Evolutionary conservation across 495 filamentous ascomycete species (phyloP).

Genomic region (Talaromyces proteolyticus): DNA sequence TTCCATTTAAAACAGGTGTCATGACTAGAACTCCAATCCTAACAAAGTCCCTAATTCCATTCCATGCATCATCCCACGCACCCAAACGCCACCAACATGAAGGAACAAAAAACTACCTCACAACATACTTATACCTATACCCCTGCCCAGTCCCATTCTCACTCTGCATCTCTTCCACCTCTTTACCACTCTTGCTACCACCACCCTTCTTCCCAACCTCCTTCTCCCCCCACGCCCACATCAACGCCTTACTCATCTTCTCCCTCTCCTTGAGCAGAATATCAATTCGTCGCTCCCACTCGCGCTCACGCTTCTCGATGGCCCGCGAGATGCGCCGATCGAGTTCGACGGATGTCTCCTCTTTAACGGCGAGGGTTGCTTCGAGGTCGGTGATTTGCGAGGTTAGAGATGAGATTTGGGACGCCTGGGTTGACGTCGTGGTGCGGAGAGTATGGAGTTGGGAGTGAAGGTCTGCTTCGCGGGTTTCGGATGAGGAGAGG

Average conservation of each 20-base stretch:
- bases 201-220: slow-evolving; percentile 23
- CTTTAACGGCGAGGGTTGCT: slow-evolving; percentile 30
- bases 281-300: slow-evolving; percentile 45
- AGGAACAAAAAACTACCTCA: too few species aligned
- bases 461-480: slow-evolving; percentile 34
- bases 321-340: slow-evolving; percentile 37
- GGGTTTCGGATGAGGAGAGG: slow-evolving; percentile 33
- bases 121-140: slow-evolving; percentile 41
- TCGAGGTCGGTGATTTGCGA: slow-evolving; percentile 27
- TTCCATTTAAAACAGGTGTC: too few species aligned
- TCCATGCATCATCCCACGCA: too few species aligned
- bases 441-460: slow-evolving; percentile 26
- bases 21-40: too few species aligned
- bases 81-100: too few species aligned
- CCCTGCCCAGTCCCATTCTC: slow-evolving; percentile 26
- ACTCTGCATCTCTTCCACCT: slow-evolving; percentile 17
- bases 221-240: slow-evolving; percentile 45
- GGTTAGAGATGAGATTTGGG: slow-evolving; percentile 23
- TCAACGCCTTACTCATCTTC: slow-evolving; percentile 44
- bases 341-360: slow-evolving; percentile 32
- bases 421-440: slow-evolving; percentile 14
- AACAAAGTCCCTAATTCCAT: too few species aligned
- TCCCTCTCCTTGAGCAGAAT: slow-evolving; percentile 51
- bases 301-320: slow-evolving; percentile 42
- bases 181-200: background rate